Percentiles rank a stretch among this genome's conserved stretches.
Conservation (phyloP, 192 early-diverging fungal species). For the Coemansia sp. region DNA sequence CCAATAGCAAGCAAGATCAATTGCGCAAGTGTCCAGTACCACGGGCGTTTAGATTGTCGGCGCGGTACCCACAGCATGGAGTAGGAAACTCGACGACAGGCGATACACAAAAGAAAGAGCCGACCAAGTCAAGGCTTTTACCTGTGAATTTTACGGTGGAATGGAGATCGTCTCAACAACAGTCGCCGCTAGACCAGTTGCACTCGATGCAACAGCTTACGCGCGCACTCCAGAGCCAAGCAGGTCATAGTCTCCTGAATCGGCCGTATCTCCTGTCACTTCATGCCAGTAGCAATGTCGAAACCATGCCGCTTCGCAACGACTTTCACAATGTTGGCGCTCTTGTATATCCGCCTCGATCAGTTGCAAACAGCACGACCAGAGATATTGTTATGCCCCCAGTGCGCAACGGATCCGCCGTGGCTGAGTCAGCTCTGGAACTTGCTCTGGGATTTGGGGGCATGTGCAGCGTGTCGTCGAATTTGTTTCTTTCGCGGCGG, state of each 20-base stretch:
- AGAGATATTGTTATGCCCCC: neutral
- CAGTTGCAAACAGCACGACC: neutral
- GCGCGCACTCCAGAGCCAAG: constrained; percentile 14
- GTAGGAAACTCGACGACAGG: neutral
- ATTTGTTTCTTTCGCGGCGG: constrained; percentile 26
- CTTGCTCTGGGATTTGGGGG: constrained; percentile 28
- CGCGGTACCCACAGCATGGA: neutral
- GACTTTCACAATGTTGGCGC: constrained; percentile 40
- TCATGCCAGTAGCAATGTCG: constrained; percentile 12
- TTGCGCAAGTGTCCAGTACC: constrained; percentile 23
- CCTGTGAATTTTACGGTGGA: constrained; percentile 4
- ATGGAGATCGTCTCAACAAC: neutral
- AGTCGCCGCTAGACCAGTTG: constrained; percentile 36
- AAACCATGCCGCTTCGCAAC: constrained; percentile 30
- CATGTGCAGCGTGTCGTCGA: constrained; percentile 28
- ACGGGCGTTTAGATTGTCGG: constrained; percentile 3
- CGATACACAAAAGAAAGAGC: neutral
- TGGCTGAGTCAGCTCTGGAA: constrained; percentile 7
- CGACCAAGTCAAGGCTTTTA: neutral
- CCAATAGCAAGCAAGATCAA: neutral
- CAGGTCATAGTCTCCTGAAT: constrained; percentile 6
- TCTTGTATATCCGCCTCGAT: constrained; percentile 14
- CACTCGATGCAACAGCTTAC: constrained; percentile 20
- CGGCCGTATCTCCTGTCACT: constrained; percentile 17
- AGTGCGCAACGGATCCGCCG: neutral